These are phyloP conservation scores for Citropsis articulata DNA, from an alignment of 345 rosid genomes.

Conservation along the genomic window DNA sequence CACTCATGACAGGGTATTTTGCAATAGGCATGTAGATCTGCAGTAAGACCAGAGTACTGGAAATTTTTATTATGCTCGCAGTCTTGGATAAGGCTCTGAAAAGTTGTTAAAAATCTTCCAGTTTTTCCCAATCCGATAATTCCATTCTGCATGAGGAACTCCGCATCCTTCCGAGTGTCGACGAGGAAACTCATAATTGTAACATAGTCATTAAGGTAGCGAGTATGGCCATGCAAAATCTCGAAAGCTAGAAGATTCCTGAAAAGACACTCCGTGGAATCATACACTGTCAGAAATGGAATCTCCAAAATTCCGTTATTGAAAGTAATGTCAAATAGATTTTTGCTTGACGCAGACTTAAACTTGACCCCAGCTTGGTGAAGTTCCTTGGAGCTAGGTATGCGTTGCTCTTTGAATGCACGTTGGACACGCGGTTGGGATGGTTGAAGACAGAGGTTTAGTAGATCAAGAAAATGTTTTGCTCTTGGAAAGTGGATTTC, in stretches of 20 bases:
- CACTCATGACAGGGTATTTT: too few species aligned
- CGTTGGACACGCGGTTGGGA: neutral
- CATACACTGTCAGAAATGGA: neutral
- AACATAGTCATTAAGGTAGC: neutral
- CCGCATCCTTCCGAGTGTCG: slow-evolving; percentile 14
- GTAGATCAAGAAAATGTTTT: neutral
- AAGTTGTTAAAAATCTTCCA: too few species aligned
- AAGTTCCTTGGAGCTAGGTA: neutral
- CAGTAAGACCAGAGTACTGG: too few species aligned
- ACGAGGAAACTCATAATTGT: slow-evolving; percentile 5
- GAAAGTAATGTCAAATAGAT: neutral
- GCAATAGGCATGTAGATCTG: too few species aligned
- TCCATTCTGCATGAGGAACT: slow-evolving; percentile 1
- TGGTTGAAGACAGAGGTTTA: neutral
- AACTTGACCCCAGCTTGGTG: slow-evolving; percentile 5
- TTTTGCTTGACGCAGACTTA: neutral
- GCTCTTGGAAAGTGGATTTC: neutral
- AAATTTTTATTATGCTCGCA: too few species aligned
- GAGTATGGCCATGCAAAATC: neutral
- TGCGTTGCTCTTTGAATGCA: neutral
- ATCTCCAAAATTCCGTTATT: neutral
- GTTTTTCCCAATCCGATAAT: neutral
- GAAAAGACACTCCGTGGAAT: neutral
- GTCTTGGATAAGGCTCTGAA: too few species aligned
- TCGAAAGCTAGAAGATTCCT: neutral